Percentiles rank a stretch among this genome's conserved stretches.
These are phyloP conservation scores for Thermochaetoides dissita DNA, from an alignment of 2,329 filamentous ascomycete genomes.

Conservation along the genomic window DNA sequence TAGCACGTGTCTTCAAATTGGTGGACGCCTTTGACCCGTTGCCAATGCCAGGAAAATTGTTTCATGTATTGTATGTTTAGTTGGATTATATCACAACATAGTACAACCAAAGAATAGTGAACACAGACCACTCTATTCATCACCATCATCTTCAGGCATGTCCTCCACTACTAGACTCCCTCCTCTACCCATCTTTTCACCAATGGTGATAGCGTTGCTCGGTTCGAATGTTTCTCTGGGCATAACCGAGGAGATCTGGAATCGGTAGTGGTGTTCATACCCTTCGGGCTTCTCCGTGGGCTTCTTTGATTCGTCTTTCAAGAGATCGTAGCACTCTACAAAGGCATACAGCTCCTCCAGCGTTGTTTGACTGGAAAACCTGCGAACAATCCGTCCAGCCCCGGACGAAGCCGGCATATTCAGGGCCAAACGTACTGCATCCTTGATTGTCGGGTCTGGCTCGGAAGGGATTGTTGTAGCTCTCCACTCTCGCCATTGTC, in stretches of 20 bases:
- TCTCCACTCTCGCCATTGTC: constrained; percentile 73
- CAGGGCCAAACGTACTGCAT: constrained; percentile 56
- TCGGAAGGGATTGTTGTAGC: constrained; percentile 53
- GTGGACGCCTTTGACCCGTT: no score
- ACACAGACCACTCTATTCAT: background rate
- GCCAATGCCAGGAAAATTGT: no score
- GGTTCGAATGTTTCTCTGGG: constrained; percentile 70
- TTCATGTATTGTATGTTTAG: no score
- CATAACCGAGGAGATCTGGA: constrained; percentile 72
- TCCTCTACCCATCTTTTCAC: constrained; percentile 62
- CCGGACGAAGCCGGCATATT: constrained; percentile 47
- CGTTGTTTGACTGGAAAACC: constrained; percentile 53
- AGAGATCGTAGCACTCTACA: constrained; percentile 72
- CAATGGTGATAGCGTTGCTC: constrained; percentile 49
- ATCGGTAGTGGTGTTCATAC: constrained; percentile 73
- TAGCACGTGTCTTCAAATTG: no score
- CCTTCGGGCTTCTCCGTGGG: constrained; percentile 40
- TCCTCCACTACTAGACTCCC: constrained; percentile 81
- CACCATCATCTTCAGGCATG: constrained; percentile 22
- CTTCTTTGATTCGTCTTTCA: constrained; percentile 29
- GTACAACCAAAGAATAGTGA: no score
- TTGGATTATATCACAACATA: no score
- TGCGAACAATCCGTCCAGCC: constrained; percentile 62
- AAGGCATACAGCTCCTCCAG: constrained; percentile 92
- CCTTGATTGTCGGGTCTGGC: constrained; percentile 47